Evolutionary conservation across 495 filamentous ascomycete genomes (phyloP), one percentile per base, ranked within the genome.

Genomic region (Cercophora newfieldiana): DNA sequence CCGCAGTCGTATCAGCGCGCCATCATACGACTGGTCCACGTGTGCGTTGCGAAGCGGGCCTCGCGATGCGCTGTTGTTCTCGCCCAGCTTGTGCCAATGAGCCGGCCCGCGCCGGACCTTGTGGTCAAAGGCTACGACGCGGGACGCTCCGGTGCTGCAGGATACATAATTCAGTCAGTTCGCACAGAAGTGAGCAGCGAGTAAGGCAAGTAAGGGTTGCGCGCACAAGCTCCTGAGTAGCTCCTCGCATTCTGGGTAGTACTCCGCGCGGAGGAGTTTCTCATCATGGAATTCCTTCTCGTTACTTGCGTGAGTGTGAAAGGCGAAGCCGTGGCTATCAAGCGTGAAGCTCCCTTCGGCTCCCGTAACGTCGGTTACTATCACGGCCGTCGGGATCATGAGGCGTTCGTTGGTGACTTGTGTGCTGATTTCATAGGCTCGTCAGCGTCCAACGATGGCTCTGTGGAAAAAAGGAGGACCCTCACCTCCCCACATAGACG

Each of bases 51-150:
- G 80, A 2, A 90, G 83, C 1, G 89, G 89, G 7, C 87, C 86
- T 48, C 88, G 86, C 54, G 82, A 73, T 4, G 67, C 57, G 7
- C 69, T 61, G 31, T 73, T 76, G 53, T 74, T 66, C 22, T 65
- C 66, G 64, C 72, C 68, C 0, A 73, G 68, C 33, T 68, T 69
- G 63, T 79, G 70, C 55, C 70, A 70, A 66, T 85, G 76, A 0
- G 74, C 68, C 12, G 80, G 70, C 0, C 79, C 79, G 47, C 87
- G 84, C 21, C 89, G 89, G 78, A 89, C 86, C 59, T 87, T 90
- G 73, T 91, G 88, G 80, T 91, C 88, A 74, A 90, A 91, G 72
- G 88, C 86, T 77, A 86, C 81, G 73, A 90, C 72, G 22, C 83
- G 78, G 37, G 88, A 77, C 3, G 83, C 83, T 22, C 86, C 88